Evolutionary conservation across 257 asterid genomes (phyloP), one percentile per base, ranked within the genome.

Genomic region (Thymus quinquecostatus): DNA sequence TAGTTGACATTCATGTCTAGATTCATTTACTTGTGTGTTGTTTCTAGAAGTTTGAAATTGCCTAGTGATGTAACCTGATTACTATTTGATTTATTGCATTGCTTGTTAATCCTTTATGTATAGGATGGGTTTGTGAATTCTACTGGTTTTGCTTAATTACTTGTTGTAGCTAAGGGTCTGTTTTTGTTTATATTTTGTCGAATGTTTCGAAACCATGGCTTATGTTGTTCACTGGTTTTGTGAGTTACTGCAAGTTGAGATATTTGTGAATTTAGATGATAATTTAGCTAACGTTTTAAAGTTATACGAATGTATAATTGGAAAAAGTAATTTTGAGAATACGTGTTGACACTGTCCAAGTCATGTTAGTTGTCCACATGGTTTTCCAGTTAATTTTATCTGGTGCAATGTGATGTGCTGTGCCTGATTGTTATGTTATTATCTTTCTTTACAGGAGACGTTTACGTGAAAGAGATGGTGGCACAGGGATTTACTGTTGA

Each of bases 401-500:
- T 72, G 44, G 68, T 69, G 3, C 48, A 29, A 64, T 64, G 28
- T 11, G 55, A 8, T 62, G 36, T 54, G 1, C 2, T 53, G 10
- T 65, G 10, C 45, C 71, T 56, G 60, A 67, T 71, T 65, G 45
- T 38, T 56, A 5, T 61, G 59, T 34, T 47, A 60, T 70, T n/a
- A 13, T 54, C 51, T 34, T 36, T 63, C 32, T 34, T 30, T 38
- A 55, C 72, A 71, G 78, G 58, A 57, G 54, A 53, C 58, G 9
- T 33, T 60, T 60, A 55, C 47, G 30, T 29, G 57, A 49, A 75
- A 68, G 81, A 85, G 84, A 90, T 90, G 96, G 94, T 78, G 64
- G 91, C 76, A 32, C 71, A 78, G 66, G 88, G 78, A 30, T 90
- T 83, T 70, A 73, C 86, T 1, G 89, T 90, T 68, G 94, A 90